phyloP scores from a whole-genome alignment of 352 stramenopile species.

The Phytophthora brassicae region DNA sequence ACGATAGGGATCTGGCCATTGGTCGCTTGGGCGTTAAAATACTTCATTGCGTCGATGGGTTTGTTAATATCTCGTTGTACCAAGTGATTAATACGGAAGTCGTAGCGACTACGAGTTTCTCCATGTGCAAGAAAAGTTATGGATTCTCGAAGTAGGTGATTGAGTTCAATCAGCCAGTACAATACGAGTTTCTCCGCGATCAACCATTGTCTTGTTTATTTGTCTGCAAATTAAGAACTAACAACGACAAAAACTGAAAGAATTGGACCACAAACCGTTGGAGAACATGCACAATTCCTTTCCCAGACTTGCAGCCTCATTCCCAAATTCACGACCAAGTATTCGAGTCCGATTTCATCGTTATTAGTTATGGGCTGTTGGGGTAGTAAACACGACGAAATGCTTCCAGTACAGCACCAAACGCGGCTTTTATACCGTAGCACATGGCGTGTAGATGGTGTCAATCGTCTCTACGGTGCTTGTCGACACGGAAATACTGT shows the following conservation, averaged over 20 bases:
- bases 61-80: conserved; percentile 39
- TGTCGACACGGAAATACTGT: conserved; percentile 83
- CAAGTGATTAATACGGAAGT: conserved; percentile 26
- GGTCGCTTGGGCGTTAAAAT: conserved; percentile 36
- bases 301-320: neutral
- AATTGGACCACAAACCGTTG: too few species aligned
- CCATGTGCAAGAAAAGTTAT: too few species aligned
- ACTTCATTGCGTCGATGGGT: conserved; percentile 33
- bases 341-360: conserved; percentile 1
- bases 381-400: conserved; percentile 1
- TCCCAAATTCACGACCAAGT: neutral
- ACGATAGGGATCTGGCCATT: conserved; percentile 35
- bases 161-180: too few species aligned
- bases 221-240: neutral
- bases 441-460: conserved; percentile 58
- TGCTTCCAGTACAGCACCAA: conserved; percentile 24
- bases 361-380: conserved; percentile 6
- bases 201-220: neutral
- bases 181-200: neutral
- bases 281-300: too few species aligned
- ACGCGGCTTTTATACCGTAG: conserved; percentile 64
- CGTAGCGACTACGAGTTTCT: conserved; percentile 5
- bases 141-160: too few species aligned
- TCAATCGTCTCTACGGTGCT: conserved; percentile 75
- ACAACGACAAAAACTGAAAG: neutral